Evolutionary conservation across 441 rosid genomes (phyloP).

Genomic region (Biscutella auriculata): DNA sequence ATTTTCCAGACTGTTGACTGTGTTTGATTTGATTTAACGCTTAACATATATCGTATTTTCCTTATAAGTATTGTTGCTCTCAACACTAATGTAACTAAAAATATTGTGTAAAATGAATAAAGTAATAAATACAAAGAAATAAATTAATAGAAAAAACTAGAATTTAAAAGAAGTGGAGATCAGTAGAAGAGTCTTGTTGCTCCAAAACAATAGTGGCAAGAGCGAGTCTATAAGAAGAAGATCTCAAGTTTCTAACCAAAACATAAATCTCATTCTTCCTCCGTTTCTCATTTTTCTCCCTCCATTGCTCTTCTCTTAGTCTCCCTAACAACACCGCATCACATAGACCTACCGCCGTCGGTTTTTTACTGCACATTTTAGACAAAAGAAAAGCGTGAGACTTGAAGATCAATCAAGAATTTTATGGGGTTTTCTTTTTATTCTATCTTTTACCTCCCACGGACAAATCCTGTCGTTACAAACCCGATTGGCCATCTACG

Average conservation of each 20-base stretch:
- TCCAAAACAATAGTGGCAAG: conserved; percentile 62
- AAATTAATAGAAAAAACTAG: too few relatives aligned
- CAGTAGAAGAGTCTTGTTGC: conserved; percentile 34
- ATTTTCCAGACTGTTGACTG: too few relatives aligned
- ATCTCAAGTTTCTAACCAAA: conserved; percentile 65
- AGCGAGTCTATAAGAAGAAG: conserved; percentile 70
- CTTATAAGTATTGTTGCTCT: too few relatives aligned
- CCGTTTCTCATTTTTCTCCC: conserved; percentile 26
- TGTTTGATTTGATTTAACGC: too few relatives aligned
- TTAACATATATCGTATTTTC: too few relatives aligned
- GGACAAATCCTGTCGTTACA: conserved; percentile 65
- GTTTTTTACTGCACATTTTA: conserved; percentile 75
- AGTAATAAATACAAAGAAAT: too few relatives aligned
- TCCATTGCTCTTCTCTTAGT: conserved; percentile 70
- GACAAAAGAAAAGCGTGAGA: too few relatives aligned
- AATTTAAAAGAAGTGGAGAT: conserved; percentile 20
- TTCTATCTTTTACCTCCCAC: conserved; percentile 87
- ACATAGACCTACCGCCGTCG: conserved; percentile 50
- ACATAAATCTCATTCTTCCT: conserved; percentile 47
- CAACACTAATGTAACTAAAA: too few relatives aligned
- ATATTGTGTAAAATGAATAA: too few relatives aligned
- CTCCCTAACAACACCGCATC: conserved; percentile 54
- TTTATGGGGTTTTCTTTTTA: background rate
- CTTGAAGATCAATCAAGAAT: too few relatives aligned
- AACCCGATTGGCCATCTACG: conserved; percentile 76